Conservation (phyloP, 148 eudicot genomes). For the Nyssa sinensis region DNA sequence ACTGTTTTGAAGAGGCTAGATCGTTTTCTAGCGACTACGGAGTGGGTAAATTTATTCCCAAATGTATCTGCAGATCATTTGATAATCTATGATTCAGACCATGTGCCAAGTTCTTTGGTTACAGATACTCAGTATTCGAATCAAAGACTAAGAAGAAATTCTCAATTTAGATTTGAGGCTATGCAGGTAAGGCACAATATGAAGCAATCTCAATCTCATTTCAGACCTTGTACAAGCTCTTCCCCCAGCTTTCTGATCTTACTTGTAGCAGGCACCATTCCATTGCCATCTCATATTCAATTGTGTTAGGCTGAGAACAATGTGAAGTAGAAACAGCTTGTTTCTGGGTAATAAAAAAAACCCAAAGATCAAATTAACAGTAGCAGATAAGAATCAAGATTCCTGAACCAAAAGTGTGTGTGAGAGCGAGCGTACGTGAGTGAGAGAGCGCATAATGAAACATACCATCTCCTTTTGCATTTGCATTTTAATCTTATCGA, state of each 20-base stretch:
- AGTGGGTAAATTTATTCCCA: no score
- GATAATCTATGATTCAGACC: no score
- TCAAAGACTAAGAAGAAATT: no score
- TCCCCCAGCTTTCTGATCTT: constrained; percentile 46
- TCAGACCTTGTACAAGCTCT: constrained; percentile 45
- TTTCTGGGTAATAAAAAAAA: constrained; percentile 38
- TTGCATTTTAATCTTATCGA: constrained; percentile 41
- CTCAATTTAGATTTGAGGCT: no score
- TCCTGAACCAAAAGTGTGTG: not conserved
- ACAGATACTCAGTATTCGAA: no score
- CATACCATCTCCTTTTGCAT: constrained; percentile 47
- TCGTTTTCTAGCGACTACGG: no score
- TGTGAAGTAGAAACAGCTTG: constrained; percentile 85
- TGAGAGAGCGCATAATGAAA: constrained; percentile 4
- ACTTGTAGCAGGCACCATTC: constrained; percentile 69
- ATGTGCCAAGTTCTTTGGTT: no score
- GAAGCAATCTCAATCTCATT: not conserved
- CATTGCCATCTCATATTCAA: constrained; percentile 76
- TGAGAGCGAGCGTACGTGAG: not conserved
- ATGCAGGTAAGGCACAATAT: no score
- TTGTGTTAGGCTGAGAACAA: constrained; percentile 62
- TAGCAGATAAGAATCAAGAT: not conserved
- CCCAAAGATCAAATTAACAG: not conserved
- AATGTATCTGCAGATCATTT: no score
- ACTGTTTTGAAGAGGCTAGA: no score